Base-by-base conservation (phyloP, 176 grass and related monocot species). In the Themeda triandra region DNA sequence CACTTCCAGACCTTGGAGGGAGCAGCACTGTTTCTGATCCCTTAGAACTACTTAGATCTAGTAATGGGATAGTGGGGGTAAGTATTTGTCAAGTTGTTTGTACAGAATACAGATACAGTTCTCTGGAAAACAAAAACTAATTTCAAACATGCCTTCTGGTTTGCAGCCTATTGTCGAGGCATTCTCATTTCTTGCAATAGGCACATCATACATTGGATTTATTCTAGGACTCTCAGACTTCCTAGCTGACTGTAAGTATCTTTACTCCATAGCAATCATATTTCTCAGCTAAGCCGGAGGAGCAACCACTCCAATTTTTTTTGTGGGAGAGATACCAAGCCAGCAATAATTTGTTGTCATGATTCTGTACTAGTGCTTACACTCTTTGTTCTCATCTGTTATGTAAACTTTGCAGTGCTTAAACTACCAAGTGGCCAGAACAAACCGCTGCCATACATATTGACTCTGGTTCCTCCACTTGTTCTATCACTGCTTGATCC, bases 181-280 rank as follows among this genome's bases (percentile, higher is more conserved):
- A 24, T 98, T 98, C 87, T 98, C 92, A 87, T 98, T 98, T 88
- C 89, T 98, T 25, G 95, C 95, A 71, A 98, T 98, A 77, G 91
- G 87, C 67, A 98, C 95, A 71, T 98, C 95, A 75, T 98, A 93
- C 75, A 98, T 93, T 69, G 95, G 95, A 80, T 98, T 98, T 80
- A 80, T 98, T 88, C 91, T 98, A 80, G 95, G 95, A 79, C 91
- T 98, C 42, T 73, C 95, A 13, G 95, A 98, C 78, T 98, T 98
- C 75, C 39, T 95, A 82, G 86, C 83, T n/a, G 95, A 98, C 78
- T 91, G 95, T 95, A 90, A 98, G 92, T 90, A 78, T 63, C 73
- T 77, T 81, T 31, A 8, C 25, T 30, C 66, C 25, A 33, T 23
- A 62, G 40, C 51, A 77, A 74, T 80, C 27, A 32, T 71, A 64